Conservation (phyloP, 192 early-diverging fungal species). For the Coemansia sp. region DNA sequence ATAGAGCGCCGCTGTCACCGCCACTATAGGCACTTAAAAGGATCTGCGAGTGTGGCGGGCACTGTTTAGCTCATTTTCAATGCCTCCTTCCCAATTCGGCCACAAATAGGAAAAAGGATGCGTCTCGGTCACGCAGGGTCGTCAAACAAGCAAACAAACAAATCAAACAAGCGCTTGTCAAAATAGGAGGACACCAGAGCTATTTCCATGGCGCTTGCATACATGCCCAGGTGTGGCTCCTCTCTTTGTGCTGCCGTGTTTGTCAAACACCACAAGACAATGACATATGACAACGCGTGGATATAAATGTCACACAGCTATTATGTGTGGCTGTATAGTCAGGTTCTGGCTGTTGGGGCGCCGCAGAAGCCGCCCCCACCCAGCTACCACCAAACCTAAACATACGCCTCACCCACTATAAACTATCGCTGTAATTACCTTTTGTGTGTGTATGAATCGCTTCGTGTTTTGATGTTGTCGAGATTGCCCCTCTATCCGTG, state of each 20-base stretch:
- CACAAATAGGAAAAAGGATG: background rate
- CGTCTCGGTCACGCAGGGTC: slow-evolving; percentile 3
- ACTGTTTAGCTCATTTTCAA: slow-evolving; percentile 6
- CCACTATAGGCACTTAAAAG: slow-evolving; percentile 5
- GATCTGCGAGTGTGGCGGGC: slow-evolving; percentile 10
- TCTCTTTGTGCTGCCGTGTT: background rate
- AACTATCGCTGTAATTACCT: slow-evolving; percentile 8
- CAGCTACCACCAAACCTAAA: background rate
- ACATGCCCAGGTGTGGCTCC: slow-evolving; percentile 12
- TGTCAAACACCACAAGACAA: slow-evolving; percentile 2
- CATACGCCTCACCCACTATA: background rate
- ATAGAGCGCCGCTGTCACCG: background rate
- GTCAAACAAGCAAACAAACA: slow-evolving; percentile 6
- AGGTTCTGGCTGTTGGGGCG: background rate
- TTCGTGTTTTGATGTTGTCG: slow-evolving; percentile 2
- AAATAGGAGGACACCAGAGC: background rate
- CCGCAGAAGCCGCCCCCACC: background rate
- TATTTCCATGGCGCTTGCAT: slow-evolving; percentile 6
- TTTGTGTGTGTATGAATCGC: background rate
- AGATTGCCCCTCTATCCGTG: background rate
- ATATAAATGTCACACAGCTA: slow-evolving; percentile 3
- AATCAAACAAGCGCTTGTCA: background rate
- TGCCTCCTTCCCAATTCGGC: slow-evolving; percentile 10
- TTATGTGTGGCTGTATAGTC: slow-evolving; percentile 4
- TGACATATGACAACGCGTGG: background rate